phyloP scores from a whole-genome alignment of 495 filamentous ascomycete genomes.

The Xylaria grammica region DNA sequence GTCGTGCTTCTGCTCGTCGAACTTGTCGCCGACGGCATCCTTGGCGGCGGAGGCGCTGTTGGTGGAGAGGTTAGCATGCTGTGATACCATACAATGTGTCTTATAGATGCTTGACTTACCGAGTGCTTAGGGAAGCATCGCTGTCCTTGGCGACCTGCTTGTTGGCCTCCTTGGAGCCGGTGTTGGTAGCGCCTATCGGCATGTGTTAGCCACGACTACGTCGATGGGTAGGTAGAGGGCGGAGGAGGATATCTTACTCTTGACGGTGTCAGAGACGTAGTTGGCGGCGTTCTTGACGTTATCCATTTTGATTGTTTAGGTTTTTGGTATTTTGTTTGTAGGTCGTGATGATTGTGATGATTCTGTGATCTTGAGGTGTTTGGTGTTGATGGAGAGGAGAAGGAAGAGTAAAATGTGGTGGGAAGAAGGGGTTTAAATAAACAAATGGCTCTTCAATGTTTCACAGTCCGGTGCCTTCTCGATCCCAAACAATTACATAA shows the following conservation, averaged over 20 bases:
- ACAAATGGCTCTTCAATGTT: neutral
- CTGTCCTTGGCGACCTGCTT: slow-evolving; percentile 67
- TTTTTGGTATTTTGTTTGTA: slow-evolving; percentile 37
- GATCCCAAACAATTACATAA: neutral
- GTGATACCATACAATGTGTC: neutral
- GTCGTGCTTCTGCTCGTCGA: slow-evolving; percentile 59
- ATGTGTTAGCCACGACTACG: slow-evolving; percentile 9
- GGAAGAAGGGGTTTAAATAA: slow-evolving; percentile 25
- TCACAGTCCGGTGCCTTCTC: neutral
- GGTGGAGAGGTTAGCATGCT: slow-evolving; percentile 25
- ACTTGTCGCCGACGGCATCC: slow-evolving; percentile 63
- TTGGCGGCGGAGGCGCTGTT: slow-evolving; percentile 58
- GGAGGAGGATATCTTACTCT: slow-evolving; percentile 38
- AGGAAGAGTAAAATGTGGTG: neutral
- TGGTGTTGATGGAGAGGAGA: slow-evolving; percentile 25
- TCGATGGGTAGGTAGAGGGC: slow-evolving; percentile 19
- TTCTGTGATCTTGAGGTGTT: slow-evolving; percentile 18
- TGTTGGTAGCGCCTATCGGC: slow-evolving; percentile 37
- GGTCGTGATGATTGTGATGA: slow-evolving; percentile 27
- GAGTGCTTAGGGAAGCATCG: slow-evolving; percentile 54
- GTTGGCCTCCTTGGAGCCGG: slow-evolving; percentile 69
- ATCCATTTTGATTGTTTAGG: slow-evolving; percentile 57
- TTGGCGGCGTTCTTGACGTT: slow-evolving; percentile 65
- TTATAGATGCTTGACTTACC: slow-evolving; percentile 41
- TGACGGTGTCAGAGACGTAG: slow-evolving; percentile 65